Percentiles rank a stretch among this genome's conserved stretches.
These are phyloP conservation scores for Amylocarpus encephaloides DNA, from an alignment of 2,329 filamentous ascomycete species.

Conservation along the genomic window DNA sequence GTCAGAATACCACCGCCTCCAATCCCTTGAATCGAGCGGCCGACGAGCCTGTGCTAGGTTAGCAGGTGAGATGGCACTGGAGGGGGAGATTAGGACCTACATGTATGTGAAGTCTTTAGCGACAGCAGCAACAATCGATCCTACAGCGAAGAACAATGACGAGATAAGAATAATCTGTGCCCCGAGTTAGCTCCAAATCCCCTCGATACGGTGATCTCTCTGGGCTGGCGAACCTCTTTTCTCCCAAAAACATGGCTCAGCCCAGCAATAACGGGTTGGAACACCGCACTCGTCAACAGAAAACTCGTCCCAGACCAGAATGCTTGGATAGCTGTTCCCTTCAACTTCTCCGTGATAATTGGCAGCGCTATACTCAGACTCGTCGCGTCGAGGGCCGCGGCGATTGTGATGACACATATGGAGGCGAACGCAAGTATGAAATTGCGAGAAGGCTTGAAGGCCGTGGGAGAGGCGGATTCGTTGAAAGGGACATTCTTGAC, in stretches of 20 bases:
- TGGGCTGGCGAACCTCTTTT: conserved; percentile 23
- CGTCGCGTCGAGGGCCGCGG: conserved; percentile 60
- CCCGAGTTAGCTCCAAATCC: neutral
- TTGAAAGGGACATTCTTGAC: conserved; percentile 5
- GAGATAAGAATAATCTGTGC: conserved; percentile 20
- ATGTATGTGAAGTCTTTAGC: conserved; percentile 34
- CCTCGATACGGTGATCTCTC: neutral
- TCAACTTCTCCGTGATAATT: conserved; percentile 44
- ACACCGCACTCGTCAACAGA: conserved; percentile 57
- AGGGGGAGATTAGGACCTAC: conserved; percentile 10
- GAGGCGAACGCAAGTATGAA: conserved; percentile 26
- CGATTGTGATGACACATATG: conserved; percentile 45
- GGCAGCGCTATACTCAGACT: conserved; percentile 57
- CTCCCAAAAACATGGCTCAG: conserved; percentile 39
- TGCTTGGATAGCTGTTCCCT: conserved; percentile 51
- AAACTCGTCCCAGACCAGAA: conserved; percentile 70
- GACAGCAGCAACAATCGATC: conserved; percentile 34
- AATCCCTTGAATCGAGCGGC: conserved; percentile 41
- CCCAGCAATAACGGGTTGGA: conserved; percentile 43
- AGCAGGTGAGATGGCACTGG: neutral
- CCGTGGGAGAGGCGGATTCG: conserved; percentile 7
- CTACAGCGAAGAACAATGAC: conserved; percentile 34
- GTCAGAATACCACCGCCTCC: conserved; percentile 45
- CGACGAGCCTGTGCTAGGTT: conserved; percentile 29
- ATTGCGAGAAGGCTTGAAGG: conserved; percentile 21